phyloP scores from a whole-genome alignment of 441 rosid species.

The Populus hybrid region DNA sequence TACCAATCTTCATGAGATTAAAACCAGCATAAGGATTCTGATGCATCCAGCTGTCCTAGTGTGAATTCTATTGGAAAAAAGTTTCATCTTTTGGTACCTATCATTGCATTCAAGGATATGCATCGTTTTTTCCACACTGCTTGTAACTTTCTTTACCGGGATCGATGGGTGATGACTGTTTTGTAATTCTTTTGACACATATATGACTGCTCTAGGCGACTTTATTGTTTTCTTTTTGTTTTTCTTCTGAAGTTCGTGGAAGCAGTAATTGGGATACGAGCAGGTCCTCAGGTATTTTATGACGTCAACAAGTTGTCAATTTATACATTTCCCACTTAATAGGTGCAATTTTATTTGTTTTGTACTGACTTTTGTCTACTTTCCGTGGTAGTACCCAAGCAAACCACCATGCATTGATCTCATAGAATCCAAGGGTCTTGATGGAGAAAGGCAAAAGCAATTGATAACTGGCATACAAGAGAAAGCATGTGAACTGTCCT shows the following conservation, averaged over 20 bases:
- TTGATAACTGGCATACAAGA: slow-evolving; percentile 48
- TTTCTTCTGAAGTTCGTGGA: slow-evolving; percentile 70
- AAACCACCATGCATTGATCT: slow-evolving; percentile 58
- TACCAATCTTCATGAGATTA: too few species aligned
- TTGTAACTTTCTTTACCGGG: not conserved
- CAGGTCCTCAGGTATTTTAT: slow-evolving; percentile 48
- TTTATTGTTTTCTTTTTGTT: slow-evolving; percentile 2
- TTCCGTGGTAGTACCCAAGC: slow-evolving; percentile 59
- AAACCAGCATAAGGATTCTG: not conserved
- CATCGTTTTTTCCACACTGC: not conserved
- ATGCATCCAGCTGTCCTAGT: not conserved
- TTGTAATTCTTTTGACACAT: not conserved
- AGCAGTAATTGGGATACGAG: slow-evolving; percentile 61
- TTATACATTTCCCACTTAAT: not conserved
- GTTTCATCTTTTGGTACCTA: not conserved
- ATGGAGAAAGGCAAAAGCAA: slow-evolving; percentile 58
- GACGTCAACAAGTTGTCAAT: not conserved
- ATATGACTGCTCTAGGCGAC: not conserved
- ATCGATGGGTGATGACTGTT: not conserved
- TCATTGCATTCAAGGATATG: not conserved
- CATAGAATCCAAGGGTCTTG: slow-evolving; percentile 84
- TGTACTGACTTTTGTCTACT: slow-evolving; percentile 13
- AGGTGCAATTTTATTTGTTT: not conserved
- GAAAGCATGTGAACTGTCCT: slow-evolving; percentile 59
- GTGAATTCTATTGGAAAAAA: not conserved